A percentile compares a stretch with the other conserved stretches of the same genome.
These are phyloP conservation scores for Wakefieldia striispora DNA, from an alignment of 768 basidiomycete species.

Conservation along the genomic window DNA sequence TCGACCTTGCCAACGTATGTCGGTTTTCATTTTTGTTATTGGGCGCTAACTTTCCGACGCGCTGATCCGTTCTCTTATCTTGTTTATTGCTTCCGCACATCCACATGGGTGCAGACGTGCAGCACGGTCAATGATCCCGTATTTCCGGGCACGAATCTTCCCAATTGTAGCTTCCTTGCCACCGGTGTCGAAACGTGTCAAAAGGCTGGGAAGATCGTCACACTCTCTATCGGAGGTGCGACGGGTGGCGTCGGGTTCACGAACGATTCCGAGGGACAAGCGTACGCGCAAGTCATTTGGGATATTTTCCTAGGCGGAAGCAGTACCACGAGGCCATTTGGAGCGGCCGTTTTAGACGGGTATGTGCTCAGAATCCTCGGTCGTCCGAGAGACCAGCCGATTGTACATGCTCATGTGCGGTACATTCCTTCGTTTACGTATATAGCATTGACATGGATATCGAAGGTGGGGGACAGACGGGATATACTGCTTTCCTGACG, in stretches of 20 bases:
- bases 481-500: conserved; percentile 30
- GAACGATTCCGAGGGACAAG: conserved; percentile 52
- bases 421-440: background rate
- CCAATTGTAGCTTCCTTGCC: conserved; percentile 60
- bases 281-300: conserved; percentile 71
- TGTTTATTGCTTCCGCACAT: background rate
- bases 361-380: conserved; percentile 21
- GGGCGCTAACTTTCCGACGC: background rate
- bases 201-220: conserved; percentile 58
- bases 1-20: conserved; percentile 59
- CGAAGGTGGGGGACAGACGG: conserved; percentile 39
- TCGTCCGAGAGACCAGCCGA: conserved; percentile 3
- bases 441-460: conserved; percentile 45
- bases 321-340: conserved; percentile 65
- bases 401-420: background rate
- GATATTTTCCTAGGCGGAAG: conserved; percentile 62
- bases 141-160: conserved; percentile 61
- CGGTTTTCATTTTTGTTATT: background rate
- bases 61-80: conserved; percentile 1
- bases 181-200: conserved; percentile 65
- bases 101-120: conserved; percentile 49
- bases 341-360: conserved; percentile 71
- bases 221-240: conserved; percentile 59
- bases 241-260: conserved; percentile 60
- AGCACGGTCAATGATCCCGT: conserved; percentile 52